These are phyloP conservation scores for Pisolithus thermaeus DNA, from an alignment of 1,284 basidiomycete species.

Conservation along the genomic window DNA sequence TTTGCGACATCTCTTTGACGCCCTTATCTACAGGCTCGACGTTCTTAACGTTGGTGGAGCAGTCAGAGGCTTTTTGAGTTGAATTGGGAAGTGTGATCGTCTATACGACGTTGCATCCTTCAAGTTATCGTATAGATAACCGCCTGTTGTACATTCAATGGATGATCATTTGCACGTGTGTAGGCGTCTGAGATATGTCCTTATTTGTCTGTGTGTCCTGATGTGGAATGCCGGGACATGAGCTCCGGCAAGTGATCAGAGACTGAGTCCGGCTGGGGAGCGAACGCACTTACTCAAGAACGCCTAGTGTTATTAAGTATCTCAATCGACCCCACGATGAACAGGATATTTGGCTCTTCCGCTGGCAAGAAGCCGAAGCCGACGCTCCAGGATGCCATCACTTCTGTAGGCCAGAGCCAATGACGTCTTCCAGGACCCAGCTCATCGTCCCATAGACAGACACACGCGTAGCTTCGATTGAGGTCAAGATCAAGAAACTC, in stretches of 20 bases:
- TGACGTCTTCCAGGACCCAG: constrained; percentile 7
- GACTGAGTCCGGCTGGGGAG: too few relatives aligned
- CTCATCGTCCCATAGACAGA: constrained; percentile 64
- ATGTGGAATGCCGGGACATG: too few relatives aligned
- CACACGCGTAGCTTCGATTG: constrained; percentile 80
- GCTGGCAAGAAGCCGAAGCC: constrained; percentile 83
- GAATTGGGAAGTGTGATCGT: constrained; percentile 1
- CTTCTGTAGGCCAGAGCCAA: constrained; percentile 52
- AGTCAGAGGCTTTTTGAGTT: constrained; percentile 66
- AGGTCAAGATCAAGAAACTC: constrained; percentile 96
- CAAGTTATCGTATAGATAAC: background rate
- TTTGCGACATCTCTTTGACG: background rate
- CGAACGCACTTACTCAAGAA: too few relatives aligned
- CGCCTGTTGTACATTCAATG: background rate
- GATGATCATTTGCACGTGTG: too few relatives aligned
- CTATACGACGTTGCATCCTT: background rate
- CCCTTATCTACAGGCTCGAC: constrained; percentile 45
- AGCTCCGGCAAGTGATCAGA: too few relatives aligned
- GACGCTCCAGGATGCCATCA: constrained; percentile 85
- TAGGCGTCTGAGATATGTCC: too few relatives aligned
- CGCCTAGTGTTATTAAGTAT: background rate
- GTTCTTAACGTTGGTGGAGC: constrained; percentile 76
- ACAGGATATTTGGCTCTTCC: constrained; percentile 78
- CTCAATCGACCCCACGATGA: constrained; percentile 42
- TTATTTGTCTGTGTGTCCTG: too few relatives aligned